Evolutionary conservation across 1,139 yeast species (phyloP), one percentile per base, ranked within the genome.

Genomic region (Lodderomyces beijingensis): DNA sequence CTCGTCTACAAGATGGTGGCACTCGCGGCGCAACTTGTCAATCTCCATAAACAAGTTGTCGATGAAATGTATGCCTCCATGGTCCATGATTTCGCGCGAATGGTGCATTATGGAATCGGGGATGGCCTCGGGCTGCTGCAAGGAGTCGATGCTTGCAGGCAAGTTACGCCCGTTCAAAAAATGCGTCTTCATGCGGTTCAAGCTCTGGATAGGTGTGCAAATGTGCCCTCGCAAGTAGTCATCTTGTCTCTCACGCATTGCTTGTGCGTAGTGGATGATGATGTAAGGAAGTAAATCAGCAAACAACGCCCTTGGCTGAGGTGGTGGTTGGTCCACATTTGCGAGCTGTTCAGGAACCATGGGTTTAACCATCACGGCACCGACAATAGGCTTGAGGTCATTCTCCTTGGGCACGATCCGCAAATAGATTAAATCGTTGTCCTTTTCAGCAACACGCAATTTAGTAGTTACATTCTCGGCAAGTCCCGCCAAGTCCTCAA

Each of bases 401-500:
- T 55, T 42, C 3, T 51, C 53, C 0, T 49, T 49, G 0, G 95
- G 94, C 0, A 87, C 78, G 1, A 65, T 57, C 41, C 82, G 79
- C 29, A 84, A 56, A 53, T 86, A 86, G 4, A 88, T 78, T 46
- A 87, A 63, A 48, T 86, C 91, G 50, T 88, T 88, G 43, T 88
- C 96, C 45, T 78, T 72, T 44, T 83, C 88, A 0, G 89, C 77
- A 1, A 71, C 61, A 11, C 62, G 56, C n/a, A 80, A 52, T 2
- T 70, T 62, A 1, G 64, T 65, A 4, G 56, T 50, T 1, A 84
- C 64, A 4, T 69, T 66, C 2, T 53, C 54, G 2, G 54, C 44
- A 14, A 82, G 66, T 0, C 78, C 77, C 16, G 55, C 52, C 5
- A 74, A 52, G 41, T 77, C 84, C 12, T 61, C 67, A 3, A 76